Evolutionary conservation across 257 asterid genomes (phyloP), one percentile per base, ranked within the genome.

Genomic region (Thymus quinquecostatus): DNA sequence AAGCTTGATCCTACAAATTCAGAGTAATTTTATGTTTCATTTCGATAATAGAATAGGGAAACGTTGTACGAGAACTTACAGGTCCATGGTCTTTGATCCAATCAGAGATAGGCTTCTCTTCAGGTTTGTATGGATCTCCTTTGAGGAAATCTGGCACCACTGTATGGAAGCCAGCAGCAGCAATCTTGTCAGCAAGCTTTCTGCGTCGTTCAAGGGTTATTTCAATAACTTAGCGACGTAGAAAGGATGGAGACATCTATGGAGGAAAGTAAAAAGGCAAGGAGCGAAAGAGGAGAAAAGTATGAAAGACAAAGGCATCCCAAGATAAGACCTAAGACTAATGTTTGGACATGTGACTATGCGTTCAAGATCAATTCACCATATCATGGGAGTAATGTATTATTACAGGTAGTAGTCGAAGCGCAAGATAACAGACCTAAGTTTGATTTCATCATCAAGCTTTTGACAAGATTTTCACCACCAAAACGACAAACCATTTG

Each of bases 181-280:
- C 96, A 44, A 88, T 82, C 68, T 85, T 86, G 80, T 90, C 93
- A 1, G 97, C 96, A 12, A 90, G 76, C 70, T 83, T 90, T 86
- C 96, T 86, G 51, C 4, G 49, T 21, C 5, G 56, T 74, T 3
- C 56, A 62, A 49, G 60, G 8, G 27, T 10, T 21, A 77, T 12
- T 13, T 64, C 27, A 58, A 48, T 51, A 65, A 53, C 21, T 53
- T 53, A 7, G 58, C 3, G 27, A 27, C 30, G 12, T 40, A 62
- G 12, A 5, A 13, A 5, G 56, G 38, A 11, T 32, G 21, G 3
- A 29, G 28, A 27, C 60, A 3, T 8, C 38, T 6, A 28, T 2
- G 29, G 38, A 56, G 14, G 38, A n/a, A 56, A 56, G 38, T 29
- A 32, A 12, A 57, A 2, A 29, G 32, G 40, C 27, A 58, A 58